Evolutionary conservation across 2,329 filamentous ascomycete genomes (phyloP).

Genomic region (Triangularia setosa): DNA sequence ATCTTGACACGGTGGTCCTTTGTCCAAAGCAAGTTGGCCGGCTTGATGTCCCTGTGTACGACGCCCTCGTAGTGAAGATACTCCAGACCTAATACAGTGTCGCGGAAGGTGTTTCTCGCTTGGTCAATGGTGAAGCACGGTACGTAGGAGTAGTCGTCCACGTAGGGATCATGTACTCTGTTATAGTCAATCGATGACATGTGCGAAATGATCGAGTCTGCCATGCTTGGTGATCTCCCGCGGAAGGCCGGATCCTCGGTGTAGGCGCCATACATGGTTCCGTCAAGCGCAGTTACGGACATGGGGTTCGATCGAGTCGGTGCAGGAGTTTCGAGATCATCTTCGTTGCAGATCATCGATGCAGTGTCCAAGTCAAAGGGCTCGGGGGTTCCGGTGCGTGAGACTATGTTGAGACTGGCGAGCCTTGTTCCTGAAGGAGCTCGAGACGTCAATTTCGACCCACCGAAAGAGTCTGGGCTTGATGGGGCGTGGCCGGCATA

Average conservation of each 20-base stretch:
- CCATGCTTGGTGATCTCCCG: constrained; percentile 73
- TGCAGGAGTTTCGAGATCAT: constrained; percentile 52
- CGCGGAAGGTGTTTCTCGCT: constrained; percentile 79
- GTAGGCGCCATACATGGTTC: constrained; percentile 73
- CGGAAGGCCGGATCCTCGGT: constrained; percentile 53
- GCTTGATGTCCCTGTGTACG: constrained; percentile 81
- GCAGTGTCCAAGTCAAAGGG: constrained; percentile 29
- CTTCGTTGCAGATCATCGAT: constrained; percentile 39
- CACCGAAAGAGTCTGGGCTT: constrained; percentile 36
- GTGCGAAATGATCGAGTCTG: constrained; percentile 70
- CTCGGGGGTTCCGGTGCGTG: constrained; percentile 30
- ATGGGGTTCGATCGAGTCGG: constrained; percentile 50
- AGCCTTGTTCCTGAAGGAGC: constrained; percentile 48
- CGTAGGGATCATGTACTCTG: constrained; percentile 61
- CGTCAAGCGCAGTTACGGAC: constrained; percentile 62
- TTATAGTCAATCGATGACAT: constrained; percentile 63
- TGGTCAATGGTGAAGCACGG: constrained; percentile 86
- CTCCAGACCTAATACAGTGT: constrained; percentile 88
- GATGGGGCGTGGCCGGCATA: constrained; percentile 36
- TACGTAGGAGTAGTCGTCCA: constrained; percentile 88
- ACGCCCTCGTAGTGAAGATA: constrained; percentile 88
- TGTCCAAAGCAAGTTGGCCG: constrained; percentile 86
- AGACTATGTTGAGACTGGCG: constrained; percentile 34
- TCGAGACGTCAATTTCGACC: constrained; percentile 42
- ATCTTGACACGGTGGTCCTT: constrained; percentile 88